Conservation (phyloP, 331 rosid genomes). For the Phaseolus coccineus region DNA sequence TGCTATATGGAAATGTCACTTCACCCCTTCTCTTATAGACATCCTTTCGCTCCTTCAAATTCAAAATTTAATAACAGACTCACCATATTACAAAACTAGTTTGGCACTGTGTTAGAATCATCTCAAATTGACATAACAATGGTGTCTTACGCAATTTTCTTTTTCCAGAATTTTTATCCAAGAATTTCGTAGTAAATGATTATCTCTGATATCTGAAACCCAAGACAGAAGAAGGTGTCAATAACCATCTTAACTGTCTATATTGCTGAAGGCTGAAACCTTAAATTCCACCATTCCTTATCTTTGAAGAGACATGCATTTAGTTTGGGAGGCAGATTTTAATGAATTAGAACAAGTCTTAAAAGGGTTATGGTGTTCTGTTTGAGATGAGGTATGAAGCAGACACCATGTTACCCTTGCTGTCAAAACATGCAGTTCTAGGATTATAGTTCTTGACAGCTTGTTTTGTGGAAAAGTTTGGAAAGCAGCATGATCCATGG, state of each 20-base stretch:
- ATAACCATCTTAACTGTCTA: background rate
- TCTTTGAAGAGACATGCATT: background rate
- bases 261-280: background rate
- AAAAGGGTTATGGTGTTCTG: slow-evolving; percentile 24
- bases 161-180: background rate
- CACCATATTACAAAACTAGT: background rate
- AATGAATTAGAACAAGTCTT: slow-evolving; percentile 8
- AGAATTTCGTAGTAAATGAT: background rate
- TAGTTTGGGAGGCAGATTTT: background rate
- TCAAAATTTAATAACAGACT: too few species aligned
- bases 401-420: slow-evolving; percentile 42
- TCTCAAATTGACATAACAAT: slow-evolving; percentile 26
- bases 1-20: slow-evolving; percentile 8
- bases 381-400: slow-evolving; percentile 17
- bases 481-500: slow-evolving; percentile 8
- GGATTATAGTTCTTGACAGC: background rate
- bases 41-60: too few species aligned
- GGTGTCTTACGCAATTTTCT: background rate
- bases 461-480: slow-evolving; percentile 23
- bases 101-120: background rate
- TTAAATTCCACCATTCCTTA: background rate
- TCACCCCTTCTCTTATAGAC: background rate
- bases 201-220: background rate
- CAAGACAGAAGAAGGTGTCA: background rate
- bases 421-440: slow-evolving; percentile 37